A percentile compares a stretch with the other conserved stretches of the same genome.
Conservation (phyloP, 2,329 filamentous ascomycete species). For the Phialemonium atrogriseum region DNA sequence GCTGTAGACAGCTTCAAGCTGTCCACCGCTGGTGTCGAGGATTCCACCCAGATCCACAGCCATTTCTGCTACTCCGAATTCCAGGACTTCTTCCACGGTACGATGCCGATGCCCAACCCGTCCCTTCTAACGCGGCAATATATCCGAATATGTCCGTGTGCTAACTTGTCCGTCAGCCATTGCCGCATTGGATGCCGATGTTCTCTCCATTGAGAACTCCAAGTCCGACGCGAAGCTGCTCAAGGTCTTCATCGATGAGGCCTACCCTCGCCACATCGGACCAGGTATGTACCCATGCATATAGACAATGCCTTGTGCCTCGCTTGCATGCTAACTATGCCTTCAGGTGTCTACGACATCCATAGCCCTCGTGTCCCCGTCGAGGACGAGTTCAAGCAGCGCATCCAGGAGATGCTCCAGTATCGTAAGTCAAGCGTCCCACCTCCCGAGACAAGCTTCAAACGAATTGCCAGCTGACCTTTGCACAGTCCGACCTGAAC, state of each 20-base stretch:
- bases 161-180: constrained; percentile 46
- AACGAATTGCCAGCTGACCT: constrained; percentile 6
- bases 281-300: too few species aligned
- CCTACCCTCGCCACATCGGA: constrained; percentile 95
- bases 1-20: constrained; percentile 98
- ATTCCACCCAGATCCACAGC: constrained; percentile 98
- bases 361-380: constrained; percentile 96
- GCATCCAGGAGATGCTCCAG: constrained; percentile 95
- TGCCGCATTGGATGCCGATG: constrained; percentile 92
- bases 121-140: too few species aligned
- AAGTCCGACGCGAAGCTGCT: constrained; percentile 99
- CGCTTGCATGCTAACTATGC: too few species aligned
- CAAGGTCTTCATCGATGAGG: constrained; percentile 95
- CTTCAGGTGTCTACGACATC: constrained; percentile 99
- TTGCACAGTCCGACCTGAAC: constrained; percentile 53
- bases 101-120: too few species aligned
- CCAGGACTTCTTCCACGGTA: constrained; percentile 98
- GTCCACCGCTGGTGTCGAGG: constrained; percentile 83
- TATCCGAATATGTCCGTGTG: not conserved
- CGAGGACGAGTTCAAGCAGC: constrained; percentile 97
- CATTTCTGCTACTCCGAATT: constrained; percentile 99
- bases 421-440: constrained; percentile 66
- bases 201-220: constrained; percentile 99
- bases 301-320: too few species aligned
- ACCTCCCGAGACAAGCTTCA: too few species aligned